Evolutionary conservation across 495 filamentous ascomycete species (phyloP).

Genomic region (Staphylotrichum longicolle): DNA sequence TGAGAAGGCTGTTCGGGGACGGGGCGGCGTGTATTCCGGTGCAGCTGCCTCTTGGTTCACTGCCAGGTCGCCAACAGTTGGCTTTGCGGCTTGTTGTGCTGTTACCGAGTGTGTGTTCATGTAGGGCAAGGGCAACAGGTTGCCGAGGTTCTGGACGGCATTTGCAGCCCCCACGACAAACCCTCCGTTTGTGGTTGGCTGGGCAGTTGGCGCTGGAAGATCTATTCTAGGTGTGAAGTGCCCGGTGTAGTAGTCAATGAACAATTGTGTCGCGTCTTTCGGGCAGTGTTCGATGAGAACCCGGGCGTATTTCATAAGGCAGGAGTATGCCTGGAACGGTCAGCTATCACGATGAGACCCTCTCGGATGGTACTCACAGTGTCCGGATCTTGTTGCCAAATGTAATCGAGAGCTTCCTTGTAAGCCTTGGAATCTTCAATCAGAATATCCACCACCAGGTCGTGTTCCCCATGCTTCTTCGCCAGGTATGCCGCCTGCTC

Average conservation of each 20-base stretch:
- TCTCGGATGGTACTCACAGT: constrained; percentile 50
- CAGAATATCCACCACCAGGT: constrained; percentile 89
- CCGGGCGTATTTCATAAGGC: constrained; percentile 91
- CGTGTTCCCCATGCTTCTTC: constrained; percentile 89
- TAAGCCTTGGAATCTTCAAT: constrained; percentile 93
- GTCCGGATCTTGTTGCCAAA: constrained; percentile 83
- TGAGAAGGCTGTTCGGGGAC: constrained; percentile 88
- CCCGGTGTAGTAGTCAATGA: constrained; percentile 91
- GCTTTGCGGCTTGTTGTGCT: constrained; percentile 40
- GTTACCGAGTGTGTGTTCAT: constrained; percentile 61
- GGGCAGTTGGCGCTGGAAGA: constrained; percentile 50
- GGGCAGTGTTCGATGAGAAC: constrained; percentile 85
- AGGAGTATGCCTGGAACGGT: constrained; percentile 67
- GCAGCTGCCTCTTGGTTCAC: constrained; percentile 31
- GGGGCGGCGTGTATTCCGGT: constrained; percentile 64
- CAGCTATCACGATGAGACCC: neutral
- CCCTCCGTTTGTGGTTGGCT: constrained; percentile 40
- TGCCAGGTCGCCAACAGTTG: constrained; percentile 37
- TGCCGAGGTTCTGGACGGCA: constrained; percentile 77
- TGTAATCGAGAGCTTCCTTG: constrained; percentile 82
- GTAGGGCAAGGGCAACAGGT: constrained; percentile 80
- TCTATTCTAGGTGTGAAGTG: constrained; percentile 72
- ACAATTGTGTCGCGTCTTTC: constrained; percentile 72
- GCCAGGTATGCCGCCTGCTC: constrained; percentile 95
- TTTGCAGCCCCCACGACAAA: constrained; percentile 60